Evolutionary conservation across 1,139 yeast genomes (phyloP), one percentile per base, ranked within the genome.

Genomic region (Saccharomycopsis hybrid): DNA sequence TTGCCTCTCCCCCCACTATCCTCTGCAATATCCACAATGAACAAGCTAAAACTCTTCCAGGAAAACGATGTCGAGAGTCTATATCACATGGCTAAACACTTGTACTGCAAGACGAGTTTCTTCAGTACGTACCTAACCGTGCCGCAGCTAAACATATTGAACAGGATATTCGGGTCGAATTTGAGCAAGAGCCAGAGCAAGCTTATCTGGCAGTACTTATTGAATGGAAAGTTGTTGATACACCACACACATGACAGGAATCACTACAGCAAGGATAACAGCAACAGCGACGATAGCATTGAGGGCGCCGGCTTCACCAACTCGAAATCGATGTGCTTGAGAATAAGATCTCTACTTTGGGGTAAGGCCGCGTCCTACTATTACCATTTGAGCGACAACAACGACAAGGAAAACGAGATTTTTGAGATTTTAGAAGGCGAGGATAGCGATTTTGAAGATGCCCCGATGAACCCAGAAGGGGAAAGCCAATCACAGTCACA

Each of bases 341-440:
- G 81, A 56, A 66, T 84, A 37, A 69, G 92, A 57, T 84, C 83
- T 57, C 72, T 84, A 24, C 67, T 85, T 29, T 85, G 87, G 80
- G 90, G 84, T 58, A 80, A 78, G 60, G 92, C 89, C 5, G 74
- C 85, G 18, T 86, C 82, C 60, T 71, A 66, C 50, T 72, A 69
- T 56, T 78, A 71, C 31, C 62, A 60, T 48, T 55, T 38, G 30
- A 70, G 41, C 47, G 32, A 52, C 18, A 29, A 35, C 31, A n/a
- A 13, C 25, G 46, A 54, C 56, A 13, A 44, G 52, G 29, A 57
- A 56, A 11, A 58, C 37, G 65, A 64, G 7, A 54, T 58, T 1
- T 60, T 61, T 27, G 60, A 58, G 4, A 52, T 54, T 5, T 56
- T 58, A 3, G 62, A 59, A 13, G 58, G 56, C 3, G 63, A 60